Base-by-base conservation (phyloP, 2,329 filamentous ascomycete species). In the Trichoderma oligosporum region DNA sequence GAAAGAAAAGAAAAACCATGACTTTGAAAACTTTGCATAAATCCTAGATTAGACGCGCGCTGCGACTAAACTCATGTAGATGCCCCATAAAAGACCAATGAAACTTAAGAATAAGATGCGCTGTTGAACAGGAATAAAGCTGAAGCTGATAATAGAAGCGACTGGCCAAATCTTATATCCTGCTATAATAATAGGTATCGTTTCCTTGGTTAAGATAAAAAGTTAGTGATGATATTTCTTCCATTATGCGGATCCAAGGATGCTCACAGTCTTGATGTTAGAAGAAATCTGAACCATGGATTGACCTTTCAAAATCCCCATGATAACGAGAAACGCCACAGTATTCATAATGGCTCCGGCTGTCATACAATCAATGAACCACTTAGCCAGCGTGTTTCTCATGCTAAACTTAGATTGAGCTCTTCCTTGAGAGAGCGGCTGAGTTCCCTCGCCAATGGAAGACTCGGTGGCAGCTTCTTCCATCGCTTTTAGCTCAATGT, bases 131-230 rank as follows among this genome's bases (percentile, higher is more conserved):
- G 77, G 77, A 3, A 80, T 68, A 42, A 74, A 77, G 56, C 67
- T 75, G 62, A 81, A 80, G 64, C 76, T 79, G 56, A 81, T 70
- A 57, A 81, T 73, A 35, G 76, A 79, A 1, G 77, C 78, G 45
- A 79, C 69, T 0, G 78, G 78, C 78, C 78, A 81, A 36, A 81
- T 76, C 64, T 78, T 79, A 64, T 78, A 78, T 2, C 76, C 76
- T 3, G 76, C 76, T 9, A 79, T 65, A 9, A 78, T 78, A 38
- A 81, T 72, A 4, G 76, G 74, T 6, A 78, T 70, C 1, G 76
- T 79, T 69, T 79, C 70, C 71, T 74, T 27, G 20, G 12, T 42
- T 14, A 11, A 27, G 33, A n/a, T 6, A 11, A 8, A n/a, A 7
- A 27, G 20, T 48, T 42, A 48, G 44, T 51, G n/a, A n/a, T 20